Conservation (phyloP, 2,329 filamentous ascomycete genomes). For the Fusarium beomiforme region DNA sequence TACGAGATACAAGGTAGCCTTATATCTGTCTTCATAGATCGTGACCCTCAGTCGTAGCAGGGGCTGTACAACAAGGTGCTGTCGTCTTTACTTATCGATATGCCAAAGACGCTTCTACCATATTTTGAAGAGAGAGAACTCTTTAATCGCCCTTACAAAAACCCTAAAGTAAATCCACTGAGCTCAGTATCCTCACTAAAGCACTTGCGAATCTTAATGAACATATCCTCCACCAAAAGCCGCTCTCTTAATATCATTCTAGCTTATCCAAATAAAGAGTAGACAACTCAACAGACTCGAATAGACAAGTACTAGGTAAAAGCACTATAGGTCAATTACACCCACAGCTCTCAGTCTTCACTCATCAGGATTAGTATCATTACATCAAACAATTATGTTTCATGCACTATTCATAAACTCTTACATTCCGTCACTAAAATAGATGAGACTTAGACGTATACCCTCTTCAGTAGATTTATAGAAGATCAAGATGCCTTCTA, state of each 20-base stretch:
- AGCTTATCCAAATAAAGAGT: neutral
- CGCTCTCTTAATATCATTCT: neutral
- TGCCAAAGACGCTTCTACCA: neutral
- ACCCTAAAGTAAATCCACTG: too few relatives aligned
- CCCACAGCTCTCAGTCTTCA: neutral
- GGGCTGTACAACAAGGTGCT: neutral
- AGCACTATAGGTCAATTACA: neutral
- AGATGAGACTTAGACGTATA: neutral
- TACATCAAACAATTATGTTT: slow-evolving; percentile 5
- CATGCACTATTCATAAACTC: slow-evolving; percentile 1
- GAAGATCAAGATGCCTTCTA: too few relatives aligned
- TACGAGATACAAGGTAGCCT: slow-evolving; percentile 6
- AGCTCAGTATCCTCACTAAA: neutral
- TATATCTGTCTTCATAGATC: slow-evolving; percentile 8
- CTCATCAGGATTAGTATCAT: slow-evolving; percentile 2
- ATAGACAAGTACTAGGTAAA: slow-evolving; percentile 1
- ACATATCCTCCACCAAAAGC: neutral
- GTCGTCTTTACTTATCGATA: neutral
- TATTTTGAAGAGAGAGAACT: neutral
- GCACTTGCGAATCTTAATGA: neutral
- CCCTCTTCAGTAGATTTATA: neutral
- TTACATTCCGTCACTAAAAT: neutral
- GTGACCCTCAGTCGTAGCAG: neutral
- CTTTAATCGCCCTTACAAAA: too few relatives aligned
- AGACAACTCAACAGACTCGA: neutral